phyloP scores from a whole-genome alignment of 805 yeast genomes.

The Wickerhamiella parazyma region DNA sequence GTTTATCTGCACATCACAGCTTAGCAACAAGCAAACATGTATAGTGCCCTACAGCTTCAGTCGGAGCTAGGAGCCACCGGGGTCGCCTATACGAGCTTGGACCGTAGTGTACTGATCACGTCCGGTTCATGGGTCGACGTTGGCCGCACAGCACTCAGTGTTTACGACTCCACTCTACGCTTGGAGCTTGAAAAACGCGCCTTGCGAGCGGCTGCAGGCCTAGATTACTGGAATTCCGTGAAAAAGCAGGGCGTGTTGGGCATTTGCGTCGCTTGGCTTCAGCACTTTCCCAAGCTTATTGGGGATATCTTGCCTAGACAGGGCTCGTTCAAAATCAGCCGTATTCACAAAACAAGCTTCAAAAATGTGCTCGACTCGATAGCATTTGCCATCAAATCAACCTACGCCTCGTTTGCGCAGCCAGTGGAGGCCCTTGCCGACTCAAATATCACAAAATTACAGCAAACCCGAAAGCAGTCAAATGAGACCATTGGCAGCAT shows the following conservation, averaged over 20 bases:
- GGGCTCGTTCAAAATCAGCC: background rate
- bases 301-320: background rate
- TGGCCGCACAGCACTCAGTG: slow-evolving; percentile 15
- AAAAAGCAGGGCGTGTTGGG: slow-evolving; percentile 5
- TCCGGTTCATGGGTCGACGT: slow-evolving; percentile 19
- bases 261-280: slow-evolving; percentile 13
- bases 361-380: background rate
- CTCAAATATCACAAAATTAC: background rate
- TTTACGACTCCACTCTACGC: slow-evolving; percentile 11
- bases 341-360: slow-evolving; percentile 1
- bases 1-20: no score
- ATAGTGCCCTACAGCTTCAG: background rate
- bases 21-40: background rate
- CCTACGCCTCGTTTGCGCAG: background rate
- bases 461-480: slow-evolving; percentile 6
- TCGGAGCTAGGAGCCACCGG: slow-evolving; percentile 7
- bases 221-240: slow-evolving; percentile 16
- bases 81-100: slow-evolving; percentile 6
- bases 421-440: slow-evolving; percentile 4
- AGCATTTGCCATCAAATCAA: background rate
- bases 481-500: slow-evolving; percentile 14
- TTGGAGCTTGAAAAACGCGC: slow-evolving; percentile 13
- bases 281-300: slow-evolving; percentile 12
- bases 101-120: slow-evolving; percentile 13
- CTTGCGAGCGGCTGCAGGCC: slow-evolving; percentile 15